Evolutionary conservation across 2,329 filamentous ascomycete species (phyloP), one percentile per base, ranked within the genome.

Genomic region (Phialocephala sp.): DNA sequence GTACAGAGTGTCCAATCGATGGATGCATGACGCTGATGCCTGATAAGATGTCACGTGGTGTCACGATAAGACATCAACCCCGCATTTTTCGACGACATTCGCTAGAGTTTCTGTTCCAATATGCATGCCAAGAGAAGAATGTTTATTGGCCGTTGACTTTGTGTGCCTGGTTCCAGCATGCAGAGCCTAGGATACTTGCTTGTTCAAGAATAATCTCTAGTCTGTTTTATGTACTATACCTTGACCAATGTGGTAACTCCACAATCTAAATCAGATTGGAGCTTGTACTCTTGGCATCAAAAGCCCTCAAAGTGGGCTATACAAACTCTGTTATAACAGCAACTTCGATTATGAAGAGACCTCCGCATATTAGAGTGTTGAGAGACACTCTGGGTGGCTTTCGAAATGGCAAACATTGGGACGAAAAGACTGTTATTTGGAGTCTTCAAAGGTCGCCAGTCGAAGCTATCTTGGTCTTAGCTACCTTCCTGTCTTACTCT

Each of bases 1-100:
- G 45, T 22, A 2, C 20, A n/a, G 45, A 24, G 45, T 50, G 45
- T 50, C 45, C 45, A 50, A 55, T 55, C 15, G 24, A 27, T 54
- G 24, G 35, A 55, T 55, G 27, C 52, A 55, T 55, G 52, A 55
- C 52, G 52, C 52, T 55, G 52, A 55, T 55, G 52, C 52, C 52
- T 55, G 18, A 50, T 24, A 11, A 9, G n/a, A 11, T 2, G n/a
- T 22, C 45, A 22, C 45, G 45, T 50, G 45, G 4, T 9, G 8
- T 2, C n/a, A 32, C 45, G 45, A 50, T 50, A 50, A 50, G 45
- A 20, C 15, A 43, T n/a, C 41, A 24, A 50, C 45, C 45, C 45
- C 45, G 45, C 45, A 22, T 50, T 20, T 50, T 11, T 4, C 45
- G 20, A 50, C 45, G 4, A 50, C 37, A 18, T 41, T 41, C 37